Evolutionary conservation across 345 rosid species (phyloP).

Genomic region (Salix arbutifolia): DNA sequence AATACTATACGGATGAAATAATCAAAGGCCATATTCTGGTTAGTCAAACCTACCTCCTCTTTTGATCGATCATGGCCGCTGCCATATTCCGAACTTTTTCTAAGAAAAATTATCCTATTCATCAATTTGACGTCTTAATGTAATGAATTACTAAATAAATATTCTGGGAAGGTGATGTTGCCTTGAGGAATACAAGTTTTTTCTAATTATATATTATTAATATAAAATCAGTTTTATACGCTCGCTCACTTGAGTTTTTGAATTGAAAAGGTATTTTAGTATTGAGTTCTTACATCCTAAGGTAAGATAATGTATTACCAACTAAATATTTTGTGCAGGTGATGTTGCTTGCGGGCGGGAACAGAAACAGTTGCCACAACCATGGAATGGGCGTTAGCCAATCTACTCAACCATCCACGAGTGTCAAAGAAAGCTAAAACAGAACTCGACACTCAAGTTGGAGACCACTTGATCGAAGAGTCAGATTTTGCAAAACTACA

Average conservation of each 20-base stretch:
- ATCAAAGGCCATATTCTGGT: background rate
- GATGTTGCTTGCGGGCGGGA: background rate
- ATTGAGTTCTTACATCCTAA: too few species aligned
- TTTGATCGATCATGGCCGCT: background rate
- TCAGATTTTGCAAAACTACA: background rate
- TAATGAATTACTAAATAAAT: too few species aligned
- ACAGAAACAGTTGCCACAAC: background rate
- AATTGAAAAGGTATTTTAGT: too few species aligned
- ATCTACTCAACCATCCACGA: background rate
- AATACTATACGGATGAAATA: background rate
- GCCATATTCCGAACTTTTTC: too few species aligned
- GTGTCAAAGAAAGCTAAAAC: background rate
- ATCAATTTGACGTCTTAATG: too few species aligned
- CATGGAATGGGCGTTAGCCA: background rate
- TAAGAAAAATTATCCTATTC: too few species aligned
- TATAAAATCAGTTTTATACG: too few species aligned
- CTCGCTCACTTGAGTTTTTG: too few species aligned
- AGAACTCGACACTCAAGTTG: background rate
- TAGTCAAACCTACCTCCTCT: background rate
- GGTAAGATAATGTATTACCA: too few species aligned
- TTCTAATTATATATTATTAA: too few species aligned
- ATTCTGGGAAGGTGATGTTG: too few species aligned
- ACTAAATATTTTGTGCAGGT: background rate
- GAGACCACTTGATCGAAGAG: background rate
- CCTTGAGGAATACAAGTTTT: too few species aligned